phyloP scores from a whole-genome alignment of 2,329 filamentous ascomycete genomes.

The Aspergillus bombycis region DNA sequence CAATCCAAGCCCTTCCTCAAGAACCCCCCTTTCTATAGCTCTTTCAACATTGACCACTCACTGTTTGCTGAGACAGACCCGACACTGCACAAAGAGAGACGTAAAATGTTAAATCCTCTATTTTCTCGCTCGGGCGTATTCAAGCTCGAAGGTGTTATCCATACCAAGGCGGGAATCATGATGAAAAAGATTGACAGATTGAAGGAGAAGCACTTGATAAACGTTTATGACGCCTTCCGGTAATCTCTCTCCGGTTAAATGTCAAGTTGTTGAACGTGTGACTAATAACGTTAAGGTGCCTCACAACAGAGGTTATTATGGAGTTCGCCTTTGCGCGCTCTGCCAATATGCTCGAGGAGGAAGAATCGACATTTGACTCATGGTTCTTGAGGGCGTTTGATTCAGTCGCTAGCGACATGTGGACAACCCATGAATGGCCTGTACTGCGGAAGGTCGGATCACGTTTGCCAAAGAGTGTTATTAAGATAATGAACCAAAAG shows the following conservation, averaged over 20 bases:
- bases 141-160: constrained; percentile 10
- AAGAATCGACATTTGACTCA: background rate
- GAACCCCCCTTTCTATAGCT: constrained; percentile 2
- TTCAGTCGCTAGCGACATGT: background rate
- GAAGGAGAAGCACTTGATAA: background rate
- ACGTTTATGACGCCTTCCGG: constrained; percentile 11
- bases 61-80: constrained; percentile 15
- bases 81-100: constrained; percentile 16
- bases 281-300: background rate
- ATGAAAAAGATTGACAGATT: constrained; percentile 4
- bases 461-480: background rate
- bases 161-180: constrained; percentile 3
- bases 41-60: constrained; percentile 10
- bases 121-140: constrained; percentile 22
- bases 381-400: constrained; percentile 11
- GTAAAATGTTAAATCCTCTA: constrained; percentile 18
- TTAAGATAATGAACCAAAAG: background rate
- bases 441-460: background rate
- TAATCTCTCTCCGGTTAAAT: background rate
- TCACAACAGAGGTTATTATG: constrained; percentile 12
- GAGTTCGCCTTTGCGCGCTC: constrained; percentile 13
- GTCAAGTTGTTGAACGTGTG: background rate
- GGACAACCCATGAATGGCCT: background rate
- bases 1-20: constrained; percentile 14
- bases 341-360: constrained; percentile 8